Evolutionary conservation across 306 rosid species (phyloP).

Genomic region (Begonia fuchsioides): DNA sequence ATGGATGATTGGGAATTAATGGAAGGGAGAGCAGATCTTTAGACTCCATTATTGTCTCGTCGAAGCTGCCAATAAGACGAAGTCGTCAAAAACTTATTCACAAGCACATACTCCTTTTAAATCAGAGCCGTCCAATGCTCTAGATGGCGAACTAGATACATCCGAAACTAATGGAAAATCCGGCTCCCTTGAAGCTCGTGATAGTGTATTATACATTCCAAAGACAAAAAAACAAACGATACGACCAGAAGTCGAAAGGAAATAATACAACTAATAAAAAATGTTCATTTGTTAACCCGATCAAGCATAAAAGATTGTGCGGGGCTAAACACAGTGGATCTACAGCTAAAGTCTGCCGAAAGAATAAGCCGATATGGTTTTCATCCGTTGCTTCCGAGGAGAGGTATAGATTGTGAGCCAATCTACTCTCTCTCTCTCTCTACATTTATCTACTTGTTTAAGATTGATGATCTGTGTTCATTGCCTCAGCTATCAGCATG

Average conservation of each 20-base stretch:
- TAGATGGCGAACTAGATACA: slow-evolving; percentile 24
- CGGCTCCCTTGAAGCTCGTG: slow-evolving; percentile 23
- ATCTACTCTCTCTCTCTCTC: slow-evolving; percentile 3
- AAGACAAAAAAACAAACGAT: slow-evolving; percentile 58
- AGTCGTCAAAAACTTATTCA: slow-evolving; percentile 56
- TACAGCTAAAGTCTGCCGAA: slow-evolving; percentile 29
- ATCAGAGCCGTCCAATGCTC: slow-evolving; percentile 33
- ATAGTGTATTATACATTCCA: slow-evolving; percentile 21
- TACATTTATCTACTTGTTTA: slow-evolving; percentile 11
- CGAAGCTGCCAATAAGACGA: slow-evolving; percentile 93
- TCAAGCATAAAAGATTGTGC: slow-evolving; percentile 51
- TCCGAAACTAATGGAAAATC: slow-evolving; percentile 32
- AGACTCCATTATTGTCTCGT: slow-evolving; percentile 98
- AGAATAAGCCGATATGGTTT: slow-evolving; percentile 78
- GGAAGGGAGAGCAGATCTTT: slow-evolving; percentile 83
- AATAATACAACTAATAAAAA: slow-evolving; percentile 36
- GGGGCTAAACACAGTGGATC: slow-evolving; percentile 42
- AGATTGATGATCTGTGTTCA: slow-evolving; percentile 20
- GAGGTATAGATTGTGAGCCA: slow-evolving; percentile 28
- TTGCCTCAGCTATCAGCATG: slow-evolving; percentile 82
- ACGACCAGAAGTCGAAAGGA: slow-evolving; percentile 32
- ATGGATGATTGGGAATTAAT: slow-evolving; percentile 17
- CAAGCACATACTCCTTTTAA: slow-evolving; percentile 40
- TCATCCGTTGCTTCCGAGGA: slow-evolving; percentile 82
- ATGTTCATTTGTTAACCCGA: slow-evolving; percentile 33